phyloP scores from a whole-genome alignment of 352 stramenopile species.

The Pythium pectinolyticum region DNA sequence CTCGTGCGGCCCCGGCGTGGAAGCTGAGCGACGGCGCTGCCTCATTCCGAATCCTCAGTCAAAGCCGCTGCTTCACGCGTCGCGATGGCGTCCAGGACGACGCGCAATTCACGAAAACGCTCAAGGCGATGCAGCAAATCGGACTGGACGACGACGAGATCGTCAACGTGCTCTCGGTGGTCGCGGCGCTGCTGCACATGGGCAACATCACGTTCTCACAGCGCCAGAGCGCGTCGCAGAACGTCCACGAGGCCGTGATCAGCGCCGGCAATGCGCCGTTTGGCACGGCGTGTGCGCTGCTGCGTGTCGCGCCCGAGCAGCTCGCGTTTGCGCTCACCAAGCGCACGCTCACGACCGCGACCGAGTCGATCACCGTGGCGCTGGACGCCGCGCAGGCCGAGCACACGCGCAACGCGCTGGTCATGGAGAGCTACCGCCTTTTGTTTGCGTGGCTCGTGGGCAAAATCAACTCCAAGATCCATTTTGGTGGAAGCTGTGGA shows the following conservation, averaged over 20 bases:
- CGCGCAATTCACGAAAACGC: constrained; percentile 60
- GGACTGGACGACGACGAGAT: constrained; percentile 65
- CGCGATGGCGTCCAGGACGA: constrained; percentile 70
- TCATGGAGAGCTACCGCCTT: constrained; percentile 92
- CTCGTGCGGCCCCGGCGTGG: constrained; percentile 33
- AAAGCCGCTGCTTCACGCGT: constrained; percentile 65
- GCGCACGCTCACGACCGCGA: constrained; percentile 59
- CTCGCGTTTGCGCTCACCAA: constrained; percentile 66
- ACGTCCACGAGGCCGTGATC: constrained; percentile 17
- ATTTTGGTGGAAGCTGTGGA: not conserved
- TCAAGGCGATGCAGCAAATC: constrained; percentile 75
- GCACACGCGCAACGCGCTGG: constrained; percentile 86
- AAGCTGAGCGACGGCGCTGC: constrained; percentile 36
- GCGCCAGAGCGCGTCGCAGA: constrained; percentile 4
- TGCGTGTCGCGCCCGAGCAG: constrained; percentile 55
- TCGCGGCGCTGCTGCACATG: constrained; percentile 86
- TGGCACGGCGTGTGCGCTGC: constrained; percentile 47
- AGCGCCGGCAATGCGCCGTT: constrained; percentile 29
- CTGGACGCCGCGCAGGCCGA: constrained; percentile 64
- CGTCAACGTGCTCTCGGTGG: constrained; percentile 63
- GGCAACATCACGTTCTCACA: constrained; percentile 78
- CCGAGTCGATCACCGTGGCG: constrained; percentile 70
- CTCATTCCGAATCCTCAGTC: constrained; percentile 72
- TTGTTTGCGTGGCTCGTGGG: constrained; percentile 95
- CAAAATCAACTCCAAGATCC: constrained; percentile 88